phyloP scores from a whole-genome alignment of 257 asterid species.

The Linaria vulgaris region DNA sequence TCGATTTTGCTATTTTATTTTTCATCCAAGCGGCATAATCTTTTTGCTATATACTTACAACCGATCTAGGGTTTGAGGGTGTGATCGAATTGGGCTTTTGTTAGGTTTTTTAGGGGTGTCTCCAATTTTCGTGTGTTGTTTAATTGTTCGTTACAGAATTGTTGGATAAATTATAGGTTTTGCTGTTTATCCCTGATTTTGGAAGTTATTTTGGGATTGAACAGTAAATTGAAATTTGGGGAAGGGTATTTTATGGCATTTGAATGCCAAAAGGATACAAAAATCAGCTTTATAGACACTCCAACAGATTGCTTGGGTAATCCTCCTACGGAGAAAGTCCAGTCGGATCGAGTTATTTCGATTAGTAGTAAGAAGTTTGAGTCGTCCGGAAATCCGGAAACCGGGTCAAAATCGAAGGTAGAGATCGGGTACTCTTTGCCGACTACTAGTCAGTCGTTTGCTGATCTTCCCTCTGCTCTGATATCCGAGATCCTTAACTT shows the following conservation, averaged over 20 bases:
- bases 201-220: conserved; percentile 21
- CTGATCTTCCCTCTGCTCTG: conserved; percentile 83
- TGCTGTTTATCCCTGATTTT: neutral
- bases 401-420: conserved; percentile 27
- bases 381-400: conserved; percentile 29
- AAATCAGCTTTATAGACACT: conserved; percentile 33
- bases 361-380: conserved; percentile 22
- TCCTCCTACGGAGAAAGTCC: conserved; percentile 28
- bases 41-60: neutral
- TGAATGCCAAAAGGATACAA: conserved; percentile 70
- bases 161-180: conserved; percentile 20
- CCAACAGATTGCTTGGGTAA: conserved; percentile 36
- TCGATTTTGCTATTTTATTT: neutral
- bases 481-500: conserved; percentile 73
- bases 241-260: conserved; percentile 73
- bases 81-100: conserved; percentile 47
- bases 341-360: conserved; percentile 31
- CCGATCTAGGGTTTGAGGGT: conserved; percentile 40
- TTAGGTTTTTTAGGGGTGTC: neutral
- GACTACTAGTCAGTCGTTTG: conserved; percentile 36
- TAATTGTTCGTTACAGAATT: conserved; percentile 10
- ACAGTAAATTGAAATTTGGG: conserved; percentile 17
- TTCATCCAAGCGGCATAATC: neutral
- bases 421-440: conserved; percentile 38
- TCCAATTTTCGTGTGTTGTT: conserved; percentile 16